A percentile compares a stretch with the other conserved stretches of the same genome.
Evolutionary conservation across 2,329 filamentous ascomycete species (phyloP).

Genomic region (Trichoderma breve): DNA sequence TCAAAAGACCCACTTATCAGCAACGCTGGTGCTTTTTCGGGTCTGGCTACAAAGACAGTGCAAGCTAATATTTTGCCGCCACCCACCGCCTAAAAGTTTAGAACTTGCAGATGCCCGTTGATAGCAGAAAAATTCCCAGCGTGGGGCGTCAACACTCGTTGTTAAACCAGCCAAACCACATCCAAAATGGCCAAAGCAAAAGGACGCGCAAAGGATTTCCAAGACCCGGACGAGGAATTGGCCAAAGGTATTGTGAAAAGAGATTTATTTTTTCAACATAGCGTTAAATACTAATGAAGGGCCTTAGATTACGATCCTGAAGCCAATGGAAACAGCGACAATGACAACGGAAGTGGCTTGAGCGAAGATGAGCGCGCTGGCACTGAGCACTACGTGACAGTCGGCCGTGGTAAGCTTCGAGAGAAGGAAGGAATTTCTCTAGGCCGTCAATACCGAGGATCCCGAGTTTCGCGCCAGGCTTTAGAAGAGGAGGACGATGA

Average conservation of each 20-base stretch:
- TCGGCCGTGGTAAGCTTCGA: conserved; percentile 82
- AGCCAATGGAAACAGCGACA: conserved; percentile 57
- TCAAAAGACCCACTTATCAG: neutral
- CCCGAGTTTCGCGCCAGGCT: conserved; percentile 68
- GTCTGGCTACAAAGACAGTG: neutral
- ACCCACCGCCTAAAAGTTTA: conserved; percentile 53
- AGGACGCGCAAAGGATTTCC: conserved; percentile 58
- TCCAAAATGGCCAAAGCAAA: conserved; percentile 50
- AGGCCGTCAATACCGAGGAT: conserved; percentile 77
- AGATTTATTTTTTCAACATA: neutral
- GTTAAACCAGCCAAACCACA: conserved; percentile 19
- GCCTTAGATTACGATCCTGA: conserved; percentile 78
- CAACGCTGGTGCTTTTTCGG: neutral
- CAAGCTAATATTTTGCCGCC: conserved; percentile 41
- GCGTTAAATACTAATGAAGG: neutral
- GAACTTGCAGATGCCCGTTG: conserved; percentile 16
- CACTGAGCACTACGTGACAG: conserved; percentile 81
- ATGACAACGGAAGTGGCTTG: conserved; percentile 49
- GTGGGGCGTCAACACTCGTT: conserved; percentile 28
- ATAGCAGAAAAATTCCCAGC: conserved; percentile 35
- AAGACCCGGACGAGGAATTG: conserved; percentile 60
- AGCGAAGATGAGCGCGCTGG: conserved; percentile 57
- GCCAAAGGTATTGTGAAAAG: conserved; percentile 52
- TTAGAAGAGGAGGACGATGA: conserved; percentile 58
- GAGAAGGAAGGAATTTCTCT: conserved; percentile 67